Conservation (phyloP, 208 protist genomes). For the Eutreptiella sp. region DNA sequence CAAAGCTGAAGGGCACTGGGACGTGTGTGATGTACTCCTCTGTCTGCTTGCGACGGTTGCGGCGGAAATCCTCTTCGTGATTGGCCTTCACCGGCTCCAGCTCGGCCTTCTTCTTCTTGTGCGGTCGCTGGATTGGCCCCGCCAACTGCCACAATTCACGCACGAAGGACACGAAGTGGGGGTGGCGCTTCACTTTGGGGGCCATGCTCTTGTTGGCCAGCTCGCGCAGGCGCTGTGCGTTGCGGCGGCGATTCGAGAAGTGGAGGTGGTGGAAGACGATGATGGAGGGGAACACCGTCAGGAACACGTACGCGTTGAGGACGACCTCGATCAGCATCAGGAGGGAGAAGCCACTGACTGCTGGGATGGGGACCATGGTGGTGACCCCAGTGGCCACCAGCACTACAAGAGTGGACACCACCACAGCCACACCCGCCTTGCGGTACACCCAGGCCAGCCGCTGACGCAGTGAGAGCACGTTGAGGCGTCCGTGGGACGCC, state of each 20-base stretch:
- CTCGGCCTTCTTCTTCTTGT: too few relatives aligned
- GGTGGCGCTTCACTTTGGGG: too few relatives aligned
- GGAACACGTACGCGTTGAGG: conserved; percentile 53
- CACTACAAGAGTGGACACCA: conserved; percentile 46
- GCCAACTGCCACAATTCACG: too few relatives aligned
- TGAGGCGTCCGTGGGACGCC: conserved; percentile 45
- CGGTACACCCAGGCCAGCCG: conserved; percentile 52
- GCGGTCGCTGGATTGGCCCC: too few relatives aligned
- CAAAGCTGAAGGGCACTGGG: too few relatives aligned
- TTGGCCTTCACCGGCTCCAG: too few relatives aligned
- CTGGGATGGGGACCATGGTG: conserved; percentile 35
- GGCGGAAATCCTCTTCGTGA: too few relatives aligned
- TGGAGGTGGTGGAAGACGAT: conserved; percentile 53
- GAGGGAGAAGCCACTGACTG: conserved; percentile 48
- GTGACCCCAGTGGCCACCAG: conserved; percentile 51
- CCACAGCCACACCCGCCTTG: conserved; percentile 39
- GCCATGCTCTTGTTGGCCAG: too few relatives aligned
- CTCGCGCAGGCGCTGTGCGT: conserved; percentile 47
- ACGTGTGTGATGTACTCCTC: too few relatives aligned
- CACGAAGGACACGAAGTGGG: too few relatives aligned
- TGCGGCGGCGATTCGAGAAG: conserved; percentile 45
- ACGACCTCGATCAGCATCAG: conserved; percentile 52
- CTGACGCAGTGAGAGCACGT: conserved; percentile 53
- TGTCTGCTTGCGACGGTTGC: too few relatives aligned
- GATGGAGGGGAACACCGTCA: conserved; percentile 43